Evolutionary conservation across 169 alveolate genomes (phyloP).

Genomic region (Cryptosporidium meleagridis): DNA sequence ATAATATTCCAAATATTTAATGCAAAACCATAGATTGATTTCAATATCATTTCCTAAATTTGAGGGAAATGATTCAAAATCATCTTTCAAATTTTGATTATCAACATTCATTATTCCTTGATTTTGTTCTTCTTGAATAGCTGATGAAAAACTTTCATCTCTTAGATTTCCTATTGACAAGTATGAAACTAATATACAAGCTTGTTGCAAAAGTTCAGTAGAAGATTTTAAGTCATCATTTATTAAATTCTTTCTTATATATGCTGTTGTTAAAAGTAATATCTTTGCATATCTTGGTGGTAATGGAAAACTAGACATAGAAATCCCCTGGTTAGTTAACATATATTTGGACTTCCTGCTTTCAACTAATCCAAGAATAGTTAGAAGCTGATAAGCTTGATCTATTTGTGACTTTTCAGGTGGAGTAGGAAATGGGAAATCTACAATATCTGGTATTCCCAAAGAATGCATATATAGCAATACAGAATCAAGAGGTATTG

Average conservation of each 20-base stretch:
- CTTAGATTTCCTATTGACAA: conserved; percentile 39
- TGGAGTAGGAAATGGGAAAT: conserved; percentile 88
- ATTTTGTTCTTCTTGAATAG: neutral
- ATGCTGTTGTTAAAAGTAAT: conserved; percentile 12
- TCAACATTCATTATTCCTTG: neutral
- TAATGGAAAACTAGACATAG: conserved; percentile 29
- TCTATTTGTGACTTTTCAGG: conserved; percentile 79
- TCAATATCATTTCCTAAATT: conserved; percentile 62
- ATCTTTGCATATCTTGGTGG: conserved; percentile 64
- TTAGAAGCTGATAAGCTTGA: conserved; percentile 36
- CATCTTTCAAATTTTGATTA: neutral
- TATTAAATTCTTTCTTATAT: conserved; percentile 20
- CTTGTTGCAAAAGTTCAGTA: conserved; percentile 21
- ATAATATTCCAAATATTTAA: conserved; percentile 40
- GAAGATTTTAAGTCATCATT: neutral
- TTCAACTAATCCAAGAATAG: conserved; percentile 29
- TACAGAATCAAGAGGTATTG: conserved; percentile 88
- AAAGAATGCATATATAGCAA: conserved; percentile 89
- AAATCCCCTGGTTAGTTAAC: conserved; percentile 37
- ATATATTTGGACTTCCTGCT: neutral
- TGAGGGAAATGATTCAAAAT: conserved; percentile 9
- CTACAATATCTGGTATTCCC: conserved; percentile 86
- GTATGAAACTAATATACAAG: conserved; percentile 53
- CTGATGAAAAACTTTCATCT: conserved; percentile 11
- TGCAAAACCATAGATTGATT: conserved; percentile 41